These are phyloP conservation scores for Phytophthora cryptogea DNA, from an alignment of 352 stramenopile genomes.

Conservation along the genomic window DNA sequence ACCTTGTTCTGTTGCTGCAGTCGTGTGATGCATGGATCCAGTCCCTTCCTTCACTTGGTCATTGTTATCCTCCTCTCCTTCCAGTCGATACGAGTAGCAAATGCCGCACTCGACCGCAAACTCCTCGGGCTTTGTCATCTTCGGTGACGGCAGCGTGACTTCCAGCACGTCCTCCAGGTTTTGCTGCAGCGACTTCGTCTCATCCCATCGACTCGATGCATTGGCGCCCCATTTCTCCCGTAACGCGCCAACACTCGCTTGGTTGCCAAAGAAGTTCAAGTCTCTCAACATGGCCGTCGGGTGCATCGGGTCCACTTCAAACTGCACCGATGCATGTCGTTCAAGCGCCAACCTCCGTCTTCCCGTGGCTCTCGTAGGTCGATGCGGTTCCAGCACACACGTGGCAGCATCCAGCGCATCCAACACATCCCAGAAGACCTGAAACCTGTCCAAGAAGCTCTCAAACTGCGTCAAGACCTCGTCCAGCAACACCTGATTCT, in stretches of 20 bases:
- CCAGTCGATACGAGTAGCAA: constrained; percentile 86
- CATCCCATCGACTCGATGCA: constrained; percentile 62
- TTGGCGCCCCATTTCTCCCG: constrained; percentile 64
- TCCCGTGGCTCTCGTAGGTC: constrained; percentile 64
- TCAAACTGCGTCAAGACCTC: constrained; percentile 56
- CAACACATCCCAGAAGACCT: constrained; percentile 80
- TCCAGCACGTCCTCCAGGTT: constrained; percentile 74
- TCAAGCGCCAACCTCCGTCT: constrained; percentile 66
- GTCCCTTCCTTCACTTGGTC: constrained; percentile 1
- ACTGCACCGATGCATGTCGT: constrained; percentile 72
- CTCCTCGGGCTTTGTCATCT: constrained; percentile 51
- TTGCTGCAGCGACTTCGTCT: constrained; percentile 47
- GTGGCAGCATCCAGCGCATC: constrained; percentile 74
- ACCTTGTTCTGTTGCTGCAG: constrained; percentile 9
- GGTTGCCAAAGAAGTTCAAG: constrained; percentile 78
- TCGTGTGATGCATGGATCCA: background rate
- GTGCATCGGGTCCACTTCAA: constrained; percentile 57
- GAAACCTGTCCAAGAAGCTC: constrained; percentile 58
- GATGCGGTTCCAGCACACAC: constrained; percentile 80
- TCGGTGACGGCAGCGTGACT: constrained; percentile 66
- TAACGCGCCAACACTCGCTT: constrained; percentile 51
- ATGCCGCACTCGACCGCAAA: constrained; percentile 90
- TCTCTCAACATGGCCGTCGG: constrained; percentile 55
- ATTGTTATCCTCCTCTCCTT: constrained; percentile 33
- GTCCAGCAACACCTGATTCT: constrained; percentile 25